A percentile compares a stretch with the other conserved stretches of the same genome.
Conservation (phyloP, 2,329 filamentous ascomycete species). For the Neofusicoccum cordaticola region DNA sequence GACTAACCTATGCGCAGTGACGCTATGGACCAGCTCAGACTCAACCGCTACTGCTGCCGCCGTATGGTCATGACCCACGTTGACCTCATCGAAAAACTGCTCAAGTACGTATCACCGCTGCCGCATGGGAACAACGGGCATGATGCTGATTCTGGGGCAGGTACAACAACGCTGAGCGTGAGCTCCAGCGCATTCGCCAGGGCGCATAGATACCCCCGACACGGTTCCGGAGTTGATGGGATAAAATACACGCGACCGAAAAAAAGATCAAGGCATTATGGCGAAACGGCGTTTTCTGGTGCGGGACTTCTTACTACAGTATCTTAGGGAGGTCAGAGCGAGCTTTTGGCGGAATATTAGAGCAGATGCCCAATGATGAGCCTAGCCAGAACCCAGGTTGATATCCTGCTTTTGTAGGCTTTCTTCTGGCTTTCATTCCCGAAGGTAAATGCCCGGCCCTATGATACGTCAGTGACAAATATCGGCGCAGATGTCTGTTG, state of each 20-base stretch:
- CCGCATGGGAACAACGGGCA: too few relatives aligned
- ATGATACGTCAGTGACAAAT: neutral
- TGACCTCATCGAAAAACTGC: constrained; percentile 95
- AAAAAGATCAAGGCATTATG: neutral
- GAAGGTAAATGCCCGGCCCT: neutral
- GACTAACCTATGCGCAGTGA: constrained; percentile 57
- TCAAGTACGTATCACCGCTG: constrained; percentile 46
- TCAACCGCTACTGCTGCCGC: constrained; percentile 96
- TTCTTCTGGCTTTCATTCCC: neutral
- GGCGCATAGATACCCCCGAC: constrained; percentile 6
- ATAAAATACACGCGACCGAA: neutral
- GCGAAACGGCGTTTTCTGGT: constrained; percentile 6
- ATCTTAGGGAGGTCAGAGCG: neutral
- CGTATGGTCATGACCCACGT: constrained; percentile 99
- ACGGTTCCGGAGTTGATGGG: constrained; percentile 1
- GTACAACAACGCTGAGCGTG: constrained; percentile 19
- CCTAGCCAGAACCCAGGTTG: neutral
- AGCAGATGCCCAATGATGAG: neutral
- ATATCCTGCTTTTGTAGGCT: too few relatives aligned
- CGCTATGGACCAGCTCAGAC: constrained; percentile 90
- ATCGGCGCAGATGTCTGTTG: too few relatives aligned
- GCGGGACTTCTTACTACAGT: neutral
- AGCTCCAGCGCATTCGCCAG: constrained; percentile 18
- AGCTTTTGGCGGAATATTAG: neutral
- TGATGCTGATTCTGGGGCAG: neutral